Percentiles rank a stretch among this genome's conserved stretches.
Conservation (phyloP, 1,284 basidiomycete genomes). For the Trichosporon sp. region DNA sequence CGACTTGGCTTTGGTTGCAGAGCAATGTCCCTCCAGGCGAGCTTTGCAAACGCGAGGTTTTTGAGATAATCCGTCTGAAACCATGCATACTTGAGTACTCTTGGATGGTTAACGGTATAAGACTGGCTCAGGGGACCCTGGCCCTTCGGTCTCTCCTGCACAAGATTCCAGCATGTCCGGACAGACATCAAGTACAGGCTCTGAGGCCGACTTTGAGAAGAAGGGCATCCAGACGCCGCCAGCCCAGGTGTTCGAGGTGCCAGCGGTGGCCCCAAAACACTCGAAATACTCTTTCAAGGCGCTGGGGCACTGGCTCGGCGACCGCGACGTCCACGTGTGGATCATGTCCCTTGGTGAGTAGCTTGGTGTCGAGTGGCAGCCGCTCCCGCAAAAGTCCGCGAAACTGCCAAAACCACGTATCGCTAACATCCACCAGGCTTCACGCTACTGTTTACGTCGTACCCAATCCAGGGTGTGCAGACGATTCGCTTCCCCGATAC, state of each 20-base stretch:
- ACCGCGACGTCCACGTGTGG: slow-evolving; percentile 20
- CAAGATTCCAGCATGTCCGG: background rate
- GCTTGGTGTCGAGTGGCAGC: background rate
- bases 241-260: background rate
- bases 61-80: background rate
- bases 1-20: background rate
- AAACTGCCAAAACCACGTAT: background rate
- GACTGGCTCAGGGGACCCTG: background rate
- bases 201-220: background rate
- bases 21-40: background rate
- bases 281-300: background rate
- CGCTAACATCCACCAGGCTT: background rate
- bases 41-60: background rate
- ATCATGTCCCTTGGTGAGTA: slow-evolving; percentile 12
- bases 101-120: background rate
- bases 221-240: background rate
- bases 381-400: background rate
- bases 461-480: slow-evolving; percentile 21
- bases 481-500: slow-evolving; percentile 21
- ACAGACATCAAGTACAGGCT: background rate
- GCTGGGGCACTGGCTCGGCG: slow-evolving; percentile 11
- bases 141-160: background rate
- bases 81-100: background rate
- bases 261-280: background rate
- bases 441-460: slow-evolving; percentile 14